Conservation (phyloP, 352 stramenopile genomes). For the Phytopythium cucurbitacearum region DNA sequence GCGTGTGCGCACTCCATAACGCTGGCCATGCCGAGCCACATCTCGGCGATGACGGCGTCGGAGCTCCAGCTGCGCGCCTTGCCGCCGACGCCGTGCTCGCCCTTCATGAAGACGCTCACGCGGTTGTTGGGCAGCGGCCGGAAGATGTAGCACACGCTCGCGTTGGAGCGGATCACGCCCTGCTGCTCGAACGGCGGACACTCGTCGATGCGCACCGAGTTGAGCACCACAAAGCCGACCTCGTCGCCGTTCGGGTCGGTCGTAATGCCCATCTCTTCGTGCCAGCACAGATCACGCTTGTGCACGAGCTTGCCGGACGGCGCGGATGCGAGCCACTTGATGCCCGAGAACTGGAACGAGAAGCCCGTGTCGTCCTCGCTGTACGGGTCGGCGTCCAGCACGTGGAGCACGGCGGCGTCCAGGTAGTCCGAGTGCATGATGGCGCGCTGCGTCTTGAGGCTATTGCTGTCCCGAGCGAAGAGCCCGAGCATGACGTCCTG, state of each 20-base stretch:
- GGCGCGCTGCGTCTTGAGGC: slow-evolving; percentile 54
- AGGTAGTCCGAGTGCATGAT: slow-evolving; percentile 61
- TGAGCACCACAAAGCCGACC: slow-evolving; percentile 58
- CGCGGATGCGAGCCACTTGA: slow-evolving; percentile 59
- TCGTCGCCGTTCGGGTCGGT: slow-evolving; percentile 40
- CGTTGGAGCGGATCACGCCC: slow-evolving; percentile 41
- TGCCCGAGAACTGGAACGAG: slow-evolving; percentile 42
- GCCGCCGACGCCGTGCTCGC: slow-evolving; percentile 42
- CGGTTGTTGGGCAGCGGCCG: slow-evolving; percentile 37
- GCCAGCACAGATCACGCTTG: slow-evolving; percentile 64
- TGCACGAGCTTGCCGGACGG: slow-evolving; percentile 46
- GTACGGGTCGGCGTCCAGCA: slow-evolving; percentile 48
- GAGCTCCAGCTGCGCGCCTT: slow-evolving; percentile 56
- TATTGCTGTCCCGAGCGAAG: slow-evolving; percentile 36
- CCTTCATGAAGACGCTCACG: slow-evolving; percentile 64
- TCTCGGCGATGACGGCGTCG: slow-evolving; percentile 46
- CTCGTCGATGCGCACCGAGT: slow-evolving; percentile 43
- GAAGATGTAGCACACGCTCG: slow-evolving; percentile 66
- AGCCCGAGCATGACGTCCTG: slow-evolving; percentile 62
- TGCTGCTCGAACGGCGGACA: slow-evolving; percentile 59
- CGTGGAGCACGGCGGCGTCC: slow-evolving; percentile 51
- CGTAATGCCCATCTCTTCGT: slow-evolving; percentile 57
- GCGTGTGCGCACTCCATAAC: slow-evolving; percentile 53
- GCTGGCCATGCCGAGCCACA: slow-evolving; percentile 55
- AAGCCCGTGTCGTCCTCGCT: slow-evolving; percentile 48